A percentile compares a stretch with the other conserved stretches of the same genome.
phyloP scores from a whole-genome alignment of 2,329 filamentous ascomycete genomes.

The Pseudocercospora cruenta region DNA sequence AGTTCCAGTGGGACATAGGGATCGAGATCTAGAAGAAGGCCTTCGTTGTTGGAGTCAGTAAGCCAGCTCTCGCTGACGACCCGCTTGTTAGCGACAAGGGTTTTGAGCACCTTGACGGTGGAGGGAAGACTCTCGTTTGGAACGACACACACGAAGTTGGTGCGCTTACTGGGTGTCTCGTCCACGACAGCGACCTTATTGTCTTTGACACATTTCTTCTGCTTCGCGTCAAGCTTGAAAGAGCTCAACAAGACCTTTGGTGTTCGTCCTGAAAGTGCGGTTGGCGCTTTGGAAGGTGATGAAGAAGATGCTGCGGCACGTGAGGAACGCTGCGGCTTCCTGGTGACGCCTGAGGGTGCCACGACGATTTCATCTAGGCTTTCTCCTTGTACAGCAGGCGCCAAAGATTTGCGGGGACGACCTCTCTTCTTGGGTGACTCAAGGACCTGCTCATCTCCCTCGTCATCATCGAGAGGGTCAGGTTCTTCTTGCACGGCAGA shows the following conservation, averaged over 20 bases:
- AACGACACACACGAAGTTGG: slow-evolving; percentile 42
- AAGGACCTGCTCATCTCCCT: background rate
- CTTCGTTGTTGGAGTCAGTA: slow-evolving; percentile 41
- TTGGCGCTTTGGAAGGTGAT: slow-evolving; percentile 4
- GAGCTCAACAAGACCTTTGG: slow-evolving; percentile 32
- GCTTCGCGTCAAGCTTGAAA: slow-evolving; percentile 18
- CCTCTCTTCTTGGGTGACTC: slow-evolving; percentile 2
- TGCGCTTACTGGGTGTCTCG: slow-evolving; percentile 38
- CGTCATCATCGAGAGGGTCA: background rate
- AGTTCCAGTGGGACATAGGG: slow-evolving; percentile 17
- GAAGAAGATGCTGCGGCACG: background rate
- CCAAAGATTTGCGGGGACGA: background rate
- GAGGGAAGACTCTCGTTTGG: slow-evolving; percentile 44
- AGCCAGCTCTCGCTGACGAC: slow-evolving; percentile 56
- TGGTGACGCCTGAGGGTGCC: background rate
- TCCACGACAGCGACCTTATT: slow-evolving; percentile 38
- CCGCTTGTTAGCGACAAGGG: slow-evolving; percentile 47
- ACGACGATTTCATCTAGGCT: slow-evolving; percentile 14
- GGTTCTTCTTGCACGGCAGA: background rate
- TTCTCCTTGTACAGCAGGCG: background rate
- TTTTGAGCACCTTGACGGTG: slow-evolving; percentile 51
- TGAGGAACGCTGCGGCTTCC: background rate
- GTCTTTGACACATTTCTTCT: slow-evolving; percentile 40
- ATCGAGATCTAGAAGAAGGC: slow-evolving; percentile 19
- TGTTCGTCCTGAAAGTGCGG: slow-evolving; percentile 5